Evolutionary conservation across 129 eudicot species (phyloP).

Genomic region (Mikania micrantha): DNA sequence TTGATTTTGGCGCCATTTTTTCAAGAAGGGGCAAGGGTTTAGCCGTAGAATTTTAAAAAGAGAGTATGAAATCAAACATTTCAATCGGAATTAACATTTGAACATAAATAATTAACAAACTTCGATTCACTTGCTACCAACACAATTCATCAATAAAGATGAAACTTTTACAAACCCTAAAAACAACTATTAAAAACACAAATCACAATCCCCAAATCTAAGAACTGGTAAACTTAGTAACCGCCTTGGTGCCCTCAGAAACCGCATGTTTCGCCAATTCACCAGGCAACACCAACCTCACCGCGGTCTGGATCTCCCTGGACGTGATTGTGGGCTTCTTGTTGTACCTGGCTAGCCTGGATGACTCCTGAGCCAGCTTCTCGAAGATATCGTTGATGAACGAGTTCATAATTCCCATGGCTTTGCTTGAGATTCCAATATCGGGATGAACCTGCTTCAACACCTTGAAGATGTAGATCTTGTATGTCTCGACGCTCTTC

Average conservation of each 20-base stretch:
- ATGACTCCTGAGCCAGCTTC: conserved; percentile 40
- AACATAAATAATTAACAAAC: too few relatives aligned
- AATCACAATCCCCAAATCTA: conserved; percentile 23
- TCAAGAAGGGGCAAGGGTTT: too few relatives aligned
- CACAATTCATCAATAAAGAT: neutral
- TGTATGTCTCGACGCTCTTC: conserved; percentile 41
- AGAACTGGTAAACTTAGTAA: conserved; percentile 41
- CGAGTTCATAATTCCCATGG: conserved; percentile 44
- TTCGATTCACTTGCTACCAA: too few relatives aligned
- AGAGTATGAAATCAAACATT: too few relatives aligned
- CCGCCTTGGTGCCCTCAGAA: conserved; percentile 42
- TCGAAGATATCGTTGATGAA: conserved; percentile 41
- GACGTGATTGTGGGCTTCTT: conserved; percentile 55
- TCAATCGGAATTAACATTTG: too few relatives aligned
- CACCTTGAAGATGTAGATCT: conserved; percentile 45
- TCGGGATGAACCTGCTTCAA: conserved; percentile 44
- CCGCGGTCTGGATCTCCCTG: conserved; percentile 52
- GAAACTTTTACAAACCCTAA: conserved; percentile 11
- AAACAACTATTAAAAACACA: neutral
- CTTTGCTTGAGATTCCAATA: conserved; percentile 41
- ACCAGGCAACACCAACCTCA: conserved; percentile 48
- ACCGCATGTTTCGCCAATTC: conserved; percentile 56
- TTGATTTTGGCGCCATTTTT: conserved; percentile 49
- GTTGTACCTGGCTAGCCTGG: conserved; percentile 46
- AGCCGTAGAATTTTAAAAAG: too few relatives aligned